Percentiles rank a stretch among this genome's conserved stretches.
Conservation (phyloP, 352 stramenopile genomes). For the Pilasporangium apinafurcum region DNA sequence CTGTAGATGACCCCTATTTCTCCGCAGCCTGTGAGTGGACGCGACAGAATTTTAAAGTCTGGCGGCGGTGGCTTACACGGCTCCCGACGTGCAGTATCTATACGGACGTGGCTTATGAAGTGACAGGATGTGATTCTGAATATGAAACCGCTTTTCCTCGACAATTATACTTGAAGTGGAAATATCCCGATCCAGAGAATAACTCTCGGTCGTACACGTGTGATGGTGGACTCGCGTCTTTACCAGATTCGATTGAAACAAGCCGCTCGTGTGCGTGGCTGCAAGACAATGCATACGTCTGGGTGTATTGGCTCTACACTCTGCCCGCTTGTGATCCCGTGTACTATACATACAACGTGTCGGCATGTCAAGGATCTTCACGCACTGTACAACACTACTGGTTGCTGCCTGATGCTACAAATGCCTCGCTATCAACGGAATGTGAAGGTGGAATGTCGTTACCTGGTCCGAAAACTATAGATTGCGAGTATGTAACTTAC, state of each 20-base stretch:
- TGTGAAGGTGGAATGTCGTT: constrained; percentile 19
- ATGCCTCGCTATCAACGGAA: constrained; percentile 23
- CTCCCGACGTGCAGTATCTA: constrained; percentile 26
- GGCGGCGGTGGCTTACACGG: constrained; percentile 27
- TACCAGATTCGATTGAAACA: constrained; percentile 23
- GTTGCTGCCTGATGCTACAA: constrained; percentile 14
- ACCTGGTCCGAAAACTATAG: constrained; percentile 14
- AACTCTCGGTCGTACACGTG: constrained; percentile 23
- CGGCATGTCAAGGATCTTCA: constrained; percentile 12
- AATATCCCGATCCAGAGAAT: constrained; percentile 20
- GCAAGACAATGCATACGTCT: constrained; percentile 10
- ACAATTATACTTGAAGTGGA: constrained; percentile 26
- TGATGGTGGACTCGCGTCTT: constrained; percentile 20
- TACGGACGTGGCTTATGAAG: constrained; percentile 19
- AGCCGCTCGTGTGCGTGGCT: constrained; percentile 34
- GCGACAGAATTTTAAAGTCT: constrained; percentile 27
- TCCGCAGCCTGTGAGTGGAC: constrained; percentile 33
- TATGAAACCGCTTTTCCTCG: constrained; percentile 16
- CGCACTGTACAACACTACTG: constrained; percentile 30
- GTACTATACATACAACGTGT: constrained; percentile 36
- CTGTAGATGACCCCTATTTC: constrained; percentile 15
- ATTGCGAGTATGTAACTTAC: constrained; percentile 37
- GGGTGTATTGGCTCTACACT: constrained; percentile 22
- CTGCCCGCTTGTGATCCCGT: constrained; percentile 23
- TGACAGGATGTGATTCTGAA: constrained; percentile 15